Evolutionary conservation across 495 filamentous ascomycete species (phyloP).

Genomic region (Lophium mytilinum): DNA sequence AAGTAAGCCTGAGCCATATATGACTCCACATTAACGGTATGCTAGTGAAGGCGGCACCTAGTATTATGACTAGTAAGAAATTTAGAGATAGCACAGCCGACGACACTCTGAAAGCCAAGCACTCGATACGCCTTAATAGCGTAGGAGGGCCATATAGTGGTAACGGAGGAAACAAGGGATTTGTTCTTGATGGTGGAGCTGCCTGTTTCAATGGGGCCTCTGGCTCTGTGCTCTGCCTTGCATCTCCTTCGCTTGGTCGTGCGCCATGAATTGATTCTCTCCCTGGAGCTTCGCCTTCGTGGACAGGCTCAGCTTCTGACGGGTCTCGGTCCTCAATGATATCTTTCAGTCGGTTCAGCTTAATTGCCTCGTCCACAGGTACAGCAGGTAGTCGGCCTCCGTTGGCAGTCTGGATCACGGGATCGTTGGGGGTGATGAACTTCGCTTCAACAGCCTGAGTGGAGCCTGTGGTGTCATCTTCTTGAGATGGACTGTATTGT

Average conservation of each 20-base stretch:
- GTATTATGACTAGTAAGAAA: slow-evolving; percentile 67
- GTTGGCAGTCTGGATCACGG: slow-evolving; percentile 59
- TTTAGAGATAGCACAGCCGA: slow-evolving; percentile 68
- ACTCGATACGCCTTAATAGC: slow-evolving; percentile 53
- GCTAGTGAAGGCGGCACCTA: slow-evolving; percentile 59
- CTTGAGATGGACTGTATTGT: slow-evolving; percentile 25
- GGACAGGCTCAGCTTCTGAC: slow-evolving; percentile 8
- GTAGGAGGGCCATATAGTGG: slow-evolving; percentile 76
- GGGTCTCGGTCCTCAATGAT: slow-evolving; percentile 34
- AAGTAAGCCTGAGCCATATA: slow-evolving; percentile 42
- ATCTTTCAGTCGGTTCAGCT: slow-evolving; percentile 56
- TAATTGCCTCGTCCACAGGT: slow-evolving; percentile 55
- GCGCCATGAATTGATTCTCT: slow-evolving; percentile 29
- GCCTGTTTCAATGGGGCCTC: slow-evolving; percentile 34
- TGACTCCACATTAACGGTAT: slow-evolving; percentile 44
- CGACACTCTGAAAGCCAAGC: slow-evolving; percentile 48
- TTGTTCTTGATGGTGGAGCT: slow-evolving; percentile 54
- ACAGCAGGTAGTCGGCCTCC: slow-evolving; percentile 58
- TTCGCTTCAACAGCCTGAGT: slow-evolving; percentile 53
- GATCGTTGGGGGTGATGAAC: slow-evolving; percentile 62
- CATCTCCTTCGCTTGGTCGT: slow-evolving; percentile 2
- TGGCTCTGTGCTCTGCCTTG: slow-evolving; percentile 15
- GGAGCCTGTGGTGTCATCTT: slow-evolving; percentile 28
- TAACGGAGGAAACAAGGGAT: slow-evolving; percentile 82
- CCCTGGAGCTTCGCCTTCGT: slow-evolving; percentile 7